Conservation (phyloP, 2,329 filamentous ascomycete species). For the Ophiostoma montium region DNA sequence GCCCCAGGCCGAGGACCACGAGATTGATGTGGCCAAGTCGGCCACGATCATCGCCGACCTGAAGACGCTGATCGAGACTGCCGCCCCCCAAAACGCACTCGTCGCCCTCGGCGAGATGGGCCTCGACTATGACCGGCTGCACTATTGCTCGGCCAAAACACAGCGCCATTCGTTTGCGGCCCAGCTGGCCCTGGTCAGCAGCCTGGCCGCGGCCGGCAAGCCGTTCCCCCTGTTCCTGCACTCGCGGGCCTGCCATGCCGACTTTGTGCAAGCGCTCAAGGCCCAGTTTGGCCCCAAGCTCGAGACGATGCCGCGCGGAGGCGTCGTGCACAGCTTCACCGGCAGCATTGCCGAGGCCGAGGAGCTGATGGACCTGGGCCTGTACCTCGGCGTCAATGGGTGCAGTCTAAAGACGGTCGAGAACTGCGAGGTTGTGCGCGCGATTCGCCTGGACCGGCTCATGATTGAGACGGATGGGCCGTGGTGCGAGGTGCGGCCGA, state of each 20-base stretch:
- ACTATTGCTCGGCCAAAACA: conserved; percentile 61
- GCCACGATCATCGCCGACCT: conserved; percentile 42
- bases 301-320: conserved; percentile 51
- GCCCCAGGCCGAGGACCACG: conserved; percentile 32
- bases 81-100: conserved; percentile 35
- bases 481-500: conserved; percentile 89
- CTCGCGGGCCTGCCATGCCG: conserved; percentile 70
- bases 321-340: conserved; percentile 90
- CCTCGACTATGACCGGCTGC: conserved; percentile 86
- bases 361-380: conserved; percentile 57
- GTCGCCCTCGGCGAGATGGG: conserved; percentile 91
- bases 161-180: conserved; percentile 76
- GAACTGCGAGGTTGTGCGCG: conserved; percentile 72
- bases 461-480: conserved; percentile 97
- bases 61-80: conserved; percentile 46
- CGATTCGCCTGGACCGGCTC: conserved; percentile 62
- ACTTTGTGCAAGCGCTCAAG: conserved; percentile 64
- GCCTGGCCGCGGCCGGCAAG: conserved; percentile 31
- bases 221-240: conserved; percentile 85
- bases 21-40: conserved; percentile 28
- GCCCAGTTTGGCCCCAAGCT: conserved; percentile 42
- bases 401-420: conserved; percentile 92
- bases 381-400: conserved; percentile 91
- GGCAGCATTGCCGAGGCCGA: conserved; percentile 75
- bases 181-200: conserved; percentile 66